Evolutionary conservation across 2,329 filamentous ascomycete genomes (phyloP).

Genomic region (Coniochaeta ligniaria): DNA sequence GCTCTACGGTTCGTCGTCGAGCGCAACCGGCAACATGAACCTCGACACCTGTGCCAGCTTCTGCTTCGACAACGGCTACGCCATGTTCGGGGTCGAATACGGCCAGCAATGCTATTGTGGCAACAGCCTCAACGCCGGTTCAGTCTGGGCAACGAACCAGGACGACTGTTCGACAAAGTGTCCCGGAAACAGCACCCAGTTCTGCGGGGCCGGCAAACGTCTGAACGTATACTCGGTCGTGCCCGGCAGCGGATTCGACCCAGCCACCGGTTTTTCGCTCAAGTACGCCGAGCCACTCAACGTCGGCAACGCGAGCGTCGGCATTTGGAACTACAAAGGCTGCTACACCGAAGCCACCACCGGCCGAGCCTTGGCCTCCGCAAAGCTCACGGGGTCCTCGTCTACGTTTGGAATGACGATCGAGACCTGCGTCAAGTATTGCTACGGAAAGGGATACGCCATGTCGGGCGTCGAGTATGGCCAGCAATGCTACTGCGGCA

Average conservation of each 20-base stretch:
- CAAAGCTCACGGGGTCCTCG: neutral
- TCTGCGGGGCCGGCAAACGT: constrained; percentile 8
- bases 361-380: neutral
- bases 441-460: constrained; percentile 2
- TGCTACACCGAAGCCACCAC: constrained; percentile 5
- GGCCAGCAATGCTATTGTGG: constrained; percentile 14
- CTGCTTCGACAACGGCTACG: constrained; percentile 8
- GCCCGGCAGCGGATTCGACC: neutral
- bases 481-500: constrained; percentile 8
- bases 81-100: constrained; percentile 11
- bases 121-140: constrained; percentile 11
- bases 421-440: constrained; percentile 5
- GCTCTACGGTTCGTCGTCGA: constrained; percentile 1
- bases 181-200: constrained; percentile 19
- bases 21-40: constrained; percentile 7
- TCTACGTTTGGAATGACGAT: constrained; percentile 3
- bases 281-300: neutral
- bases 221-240: constrained; percentile 8
- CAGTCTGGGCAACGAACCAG: constrained; percentile 17
- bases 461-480: constrained; percentile 6
- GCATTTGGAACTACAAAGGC: constrained; percentile 1
- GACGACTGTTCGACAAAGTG: constrained; percentile 31
- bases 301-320: neutral
- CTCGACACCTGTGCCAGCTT: constrained; percentile 8
- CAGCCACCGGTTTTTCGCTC: neutral